A percentile compares a stretch with the other conserved stretches of the same genome.
These are phyloP conservation scores for Brachypodium distachyon DNA, from an alignment of 202 grass and related monocot genomes.

Conservation along the genomic window DNA sequence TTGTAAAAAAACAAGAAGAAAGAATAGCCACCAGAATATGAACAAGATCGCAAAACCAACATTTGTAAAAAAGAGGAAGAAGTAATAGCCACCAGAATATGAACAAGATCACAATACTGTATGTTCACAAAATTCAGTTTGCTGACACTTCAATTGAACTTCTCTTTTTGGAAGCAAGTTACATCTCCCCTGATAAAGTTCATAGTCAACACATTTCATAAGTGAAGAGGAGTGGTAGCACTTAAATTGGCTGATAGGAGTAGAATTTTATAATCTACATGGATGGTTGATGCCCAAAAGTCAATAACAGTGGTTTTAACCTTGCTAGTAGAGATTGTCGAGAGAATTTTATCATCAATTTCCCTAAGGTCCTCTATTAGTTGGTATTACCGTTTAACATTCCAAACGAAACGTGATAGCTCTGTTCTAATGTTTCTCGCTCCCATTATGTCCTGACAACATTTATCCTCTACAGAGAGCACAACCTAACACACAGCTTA, in stretches of 20 bases:
- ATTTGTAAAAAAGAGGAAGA: neutral
- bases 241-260: neutral
- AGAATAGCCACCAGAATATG: neutral
- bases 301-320: neutral
- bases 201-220: neutral
- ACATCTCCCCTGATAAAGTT: neutral
- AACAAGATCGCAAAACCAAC: neutral
- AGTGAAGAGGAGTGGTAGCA: neutral
- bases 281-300: neutral
- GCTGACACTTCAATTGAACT: neutral
- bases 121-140: neutral
- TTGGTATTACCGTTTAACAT: neutral
- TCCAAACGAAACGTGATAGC: neutral
- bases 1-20: neutral
- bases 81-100: neutral
- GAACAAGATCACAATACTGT: neutral
- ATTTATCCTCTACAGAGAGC: neutral
- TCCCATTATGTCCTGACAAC: neutral
- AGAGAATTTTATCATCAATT: neutral
- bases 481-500: neutral
- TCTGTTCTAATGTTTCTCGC: neutral
- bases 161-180: neutral
- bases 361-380: neutral
- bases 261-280: neutral
- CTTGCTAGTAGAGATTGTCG: neutral